Conservation (phyloP, 768 basidiomycete genomes). For the Podaxis sp. region DNA sequence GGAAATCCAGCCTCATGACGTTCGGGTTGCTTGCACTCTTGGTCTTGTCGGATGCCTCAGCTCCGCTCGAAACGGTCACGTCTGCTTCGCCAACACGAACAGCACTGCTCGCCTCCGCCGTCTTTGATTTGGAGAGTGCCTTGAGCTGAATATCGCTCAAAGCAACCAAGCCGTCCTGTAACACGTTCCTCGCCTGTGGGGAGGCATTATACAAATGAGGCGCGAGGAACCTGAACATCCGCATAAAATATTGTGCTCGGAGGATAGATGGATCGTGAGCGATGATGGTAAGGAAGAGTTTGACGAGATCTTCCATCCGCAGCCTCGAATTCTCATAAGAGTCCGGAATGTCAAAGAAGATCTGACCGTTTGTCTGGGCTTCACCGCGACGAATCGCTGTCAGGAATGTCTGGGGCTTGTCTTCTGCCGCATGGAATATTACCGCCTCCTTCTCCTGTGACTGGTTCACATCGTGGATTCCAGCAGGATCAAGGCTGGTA, state of each 20-base stretch:
- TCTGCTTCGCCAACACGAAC: slow-evolving; percentile 27
- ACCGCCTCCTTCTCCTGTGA: slow-evolving; percentile 69
- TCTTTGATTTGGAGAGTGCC: slow-evolving; percentile 42
- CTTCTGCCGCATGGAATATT: slow-evolving; percentile 66
- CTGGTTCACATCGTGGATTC: slow-evolving; percentile 63
- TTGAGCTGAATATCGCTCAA: slow-evolving; percentile 55
- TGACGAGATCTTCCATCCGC: slow-evolving; percentile 62
- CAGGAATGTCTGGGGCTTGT: slow-evolving; percentile 70
- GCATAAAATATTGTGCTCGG: slow-evolving; percentile 70
- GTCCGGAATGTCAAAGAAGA: slow-evolving; percentile 50
- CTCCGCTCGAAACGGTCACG: slow-evolving; percentile 28
- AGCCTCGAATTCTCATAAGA: slow-evolving; percentile 59
- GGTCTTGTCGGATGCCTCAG: slow-evolving; percentile 38
- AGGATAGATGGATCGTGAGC: slow-evolving; percentile 67
- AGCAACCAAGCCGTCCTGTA: slow-evolving; percentile 70
- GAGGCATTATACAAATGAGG: slow-evolving; percentile 60
- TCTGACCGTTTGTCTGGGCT: slow-evolving; percentile 37
- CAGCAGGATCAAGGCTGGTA: slow-evolving; percentile 55
- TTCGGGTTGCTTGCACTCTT: slow-evolving; percentile 51
- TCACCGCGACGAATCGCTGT: slow-evolving; percentile 47
- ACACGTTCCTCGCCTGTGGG: slow-evolving; percentile 45
- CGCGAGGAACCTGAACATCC: slow-evolving; percentile 53
- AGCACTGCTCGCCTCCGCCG: slow-evolving; percentile 31
- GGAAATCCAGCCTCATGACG: slow-evolving; percentile 64
- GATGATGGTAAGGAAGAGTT: slow-evolving; percentile 75